Conservation (phyloP, 1,284 basidiomycete genomes). For the Marasmius sp. region DNA sequence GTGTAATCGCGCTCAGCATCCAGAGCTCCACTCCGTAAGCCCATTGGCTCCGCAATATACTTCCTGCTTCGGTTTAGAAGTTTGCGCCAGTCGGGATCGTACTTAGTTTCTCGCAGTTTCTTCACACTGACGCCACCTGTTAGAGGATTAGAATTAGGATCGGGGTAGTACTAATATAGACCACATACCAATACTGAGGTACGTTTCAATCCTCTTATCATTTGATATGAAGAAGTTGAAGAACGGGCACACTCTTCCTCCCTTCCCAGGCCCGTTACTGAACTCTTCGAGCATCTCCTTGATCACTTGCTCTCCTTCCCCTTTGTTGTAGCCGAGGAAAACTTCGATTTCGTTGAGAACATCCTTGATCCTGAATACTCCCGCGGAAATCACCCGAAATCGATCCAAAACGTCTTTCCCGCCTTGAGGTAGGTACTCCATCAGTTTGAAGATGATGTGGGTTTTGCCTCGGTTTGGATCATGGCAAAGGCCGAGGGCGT, state of each 20-base stretch:
- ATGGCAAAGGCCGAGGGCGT: background rate
- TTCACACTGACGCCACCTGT: background rate
- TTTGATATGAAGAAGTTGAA: background rate
- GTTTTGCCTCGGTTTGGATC: background rate
- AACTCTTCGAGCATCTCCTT: background rate
- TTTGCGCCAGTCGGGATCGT: background rate
- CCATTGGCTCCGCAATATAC: background rate
- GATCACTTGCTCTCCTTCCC: background rate
- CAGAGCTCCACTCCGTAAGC: background rate
- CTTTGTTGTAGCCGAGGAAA: background rate
- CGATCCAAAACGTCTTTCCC: conserved; percentile 1
- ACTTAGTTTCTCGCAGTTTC: background rate
- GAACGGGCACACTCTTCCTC: background rate
- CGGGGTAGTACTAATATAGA: background rate
- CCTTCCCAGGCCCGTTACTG: background rate
- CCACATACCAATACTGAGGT: background rate
- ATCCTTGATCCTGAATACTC: background rate
- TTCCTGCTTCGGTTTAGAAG: background rate
- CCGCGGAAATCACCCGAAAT: background rate
- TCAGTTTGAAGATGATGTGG: background rate
- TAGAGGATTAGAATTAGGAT: background rate
- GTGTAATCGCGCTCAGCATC: background rate
- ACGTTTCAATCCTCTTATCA: background rate
- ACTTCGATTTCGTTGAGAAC: background rate
- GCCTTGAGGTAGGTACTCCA: background rate